A percentile compares a stretch with the other conserved stretches of the same genome.
phyloP scores from a whole-genome alignment of 371 early-diverging fungal species.

The Sanchytrium tribonematis region DNA sequence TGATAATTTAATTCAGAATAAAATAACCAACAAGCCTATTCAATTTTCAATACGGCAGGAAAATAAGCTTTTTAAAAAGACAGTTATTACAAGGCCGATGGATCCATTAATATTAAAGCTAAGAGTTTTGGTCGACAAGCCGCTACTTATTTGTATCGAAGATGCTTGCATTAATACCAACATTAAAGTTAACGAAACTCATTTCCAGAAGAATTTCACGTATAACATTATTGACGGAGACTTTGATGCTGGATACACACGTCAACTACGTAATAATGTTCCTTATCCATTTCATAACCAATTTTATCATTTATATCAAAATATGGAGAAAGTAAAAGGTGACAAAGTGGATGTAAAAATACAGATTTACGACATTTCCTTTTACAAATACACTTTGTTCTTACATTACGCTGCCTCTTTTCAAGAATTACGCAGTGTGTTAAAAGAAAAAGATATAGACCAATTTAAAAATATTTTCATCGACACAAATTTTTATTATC shows the following conservation, averaged over 20 bases:
- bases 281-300: neutral
- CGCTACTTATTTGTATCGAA: neutral
- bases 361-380: neutral
- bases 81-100: neutral
- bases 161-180: neutral
- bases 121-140: neutral
- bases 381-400: neutral
- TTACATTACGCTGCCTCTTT: neutral
- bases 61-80: neutral
- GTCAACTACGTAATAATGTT: neutral
- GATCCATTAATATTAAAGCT: neutral
- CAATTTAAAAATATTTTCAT: conserved; percentile 41
- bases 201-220: neutral
- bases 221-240: neutral
- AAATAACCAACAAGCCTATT: neutral
- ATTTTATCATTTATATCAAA: neutral
- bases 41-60: neutral
- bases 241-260: neutral
- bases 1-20: neutral
- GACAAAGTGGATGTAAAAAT: neutral
- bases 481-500: conserved; percentile 58
- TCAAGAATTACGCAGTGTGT: neutral
- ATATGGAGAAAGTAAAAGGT: neutral
- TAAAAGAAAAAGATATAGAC: conserved; percentile 7
- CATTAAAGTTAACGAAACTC: neutral